These are phyloP conservation scores for Penicillium goetzii DNA, from an alignment of 495 filamentous ascomycete genomes.

Conservation along the genomic window DNA sequence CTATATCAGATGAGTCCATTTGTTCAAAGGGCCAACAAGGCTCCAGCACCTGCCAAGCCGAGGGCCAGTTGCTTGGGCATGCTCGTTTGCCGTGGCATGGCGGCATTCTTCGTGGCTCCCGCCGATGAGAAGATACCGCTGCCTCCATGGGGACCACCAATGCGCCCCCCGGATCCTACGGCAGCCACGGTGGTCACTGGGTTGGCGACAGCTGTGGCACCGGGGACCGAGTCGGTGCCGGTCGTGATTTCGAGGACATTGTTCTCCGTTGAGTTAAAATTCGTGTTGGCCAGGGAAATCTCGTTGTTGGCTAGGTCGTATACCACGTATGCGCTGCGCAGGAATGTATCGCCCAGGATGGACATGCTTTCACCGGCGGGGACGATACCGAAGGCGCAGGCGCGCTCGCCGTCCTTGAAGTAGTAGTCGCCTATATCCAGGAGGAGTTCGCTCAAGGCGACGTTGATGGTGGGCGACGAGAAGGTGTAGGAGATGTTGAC, in stretches of 20 bases:
- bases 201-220: slow-evolving; percentile 67
- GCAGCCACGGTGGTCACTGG: slow-evolving; percentile 56
- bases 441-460: slow-evolving; percentile 77
- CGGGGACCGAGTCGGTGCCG: slow-evolving; percentile 66
- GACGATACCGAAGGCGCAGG: slow-evolving; percentile 78
- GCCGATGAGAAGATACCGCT: slow-evolving; percentile 20
- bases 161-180: slow-evolving; percentile 42
- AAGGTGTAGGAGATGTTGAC: slow-evolving; percentile 72
- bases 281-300: slow-evolving; percentile 84
- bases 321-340: slow-evolving; percentile 89
- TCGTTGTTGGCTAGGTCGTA: slow-evolving; percentile 88
- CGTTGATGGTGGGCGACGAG: slow-evolving; percentile 65
- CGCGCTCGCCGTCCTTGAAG: slow-evolving; percentile 62
- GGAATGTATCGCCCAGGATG: slow-evolving; percentile 90
- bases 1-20: background rate
- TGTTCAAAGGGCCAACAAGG: slow-evolving; percentile 28
- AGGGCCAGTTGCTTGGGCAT: slow-evolving; percentile 33
- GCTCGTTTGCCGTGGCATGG: slow-evolving; percentile 20
- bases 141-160: slow-evolving; percentile 36
- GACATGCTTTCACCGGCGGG: slow-evolving; percentile 67
- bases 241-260: slow-evolving; percentile 74
- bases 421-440: slow-evolving; percentile 61
- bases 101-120: slow-evolving; percentile 29
- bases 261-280: slow-evolving; percentile 70
- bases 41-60: slow-evolving; percentile 35